Percentiles rank a stretch among this genome's conserved stretches.
Evolutionary conservation across 106 monocot genomes (phyloP).

Genomic region (Apostasia shenzhenica): DNA sequence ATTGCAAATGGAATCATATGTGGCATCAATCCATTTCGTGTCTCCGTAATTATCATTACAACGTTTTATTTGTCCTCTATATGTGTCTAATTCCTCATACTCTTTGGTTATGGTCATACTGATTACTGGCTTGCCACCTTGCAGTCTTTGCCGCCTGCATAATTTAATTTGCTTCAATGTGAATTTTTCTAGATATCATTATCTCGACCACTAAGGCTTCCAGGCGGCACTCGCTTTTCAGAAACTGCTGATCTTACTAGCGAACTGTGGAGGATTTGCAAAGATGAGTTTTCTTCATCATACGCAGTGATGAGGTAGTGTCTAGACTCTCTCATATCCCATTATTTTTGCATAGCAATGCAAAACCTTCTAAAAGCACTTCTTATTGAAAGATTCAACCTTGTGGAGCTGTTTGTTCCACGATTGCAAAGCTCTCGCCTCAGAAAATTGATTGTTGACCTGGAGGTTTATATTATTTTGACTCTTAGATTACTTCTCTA

Average conservation of each 20-base stretch:
- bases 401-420: constrained; percentile 74
- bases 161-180: background rate
- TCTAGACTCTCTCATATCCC: background rate
- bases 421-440: constrained; percentile 43
- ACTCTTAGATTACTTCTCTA: constrained; percentile 1
- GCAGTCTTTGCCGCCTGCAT: background rate
- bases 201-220: constrained; percentile 62
- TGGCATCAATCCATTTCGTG: constrained; percentile 27
- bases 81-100: background rate
- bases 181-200: constrained; percentile 49
- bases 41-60: constrained; percentile 46
- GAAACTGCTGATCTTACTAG: constrained; percentile 27
- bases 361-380: background rate
- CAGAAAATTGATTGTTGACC: constrained; percentile 79
- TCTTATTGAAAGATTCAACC: constrained; percentile 52
- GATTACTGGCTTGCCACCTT: background rate
- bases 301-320: constrained; percentile 81
- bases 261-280: constrained; percentile 82
- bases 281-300: constrained; percentile 80
- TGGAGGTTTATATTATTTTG: constrained; percentile 49
- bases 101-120: background rate
- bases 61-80: constrained; percentile 5
- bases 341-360: background rate
- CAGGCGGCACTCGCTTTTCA: constrained; percentile 31
- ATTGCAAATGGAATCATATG: constrained; percentile 72